Evolutionary conservation across 2,329 filamentous ascomycete genomes (phyloP).

Genomic region (Arachnopeziza araneosa): DNA sequence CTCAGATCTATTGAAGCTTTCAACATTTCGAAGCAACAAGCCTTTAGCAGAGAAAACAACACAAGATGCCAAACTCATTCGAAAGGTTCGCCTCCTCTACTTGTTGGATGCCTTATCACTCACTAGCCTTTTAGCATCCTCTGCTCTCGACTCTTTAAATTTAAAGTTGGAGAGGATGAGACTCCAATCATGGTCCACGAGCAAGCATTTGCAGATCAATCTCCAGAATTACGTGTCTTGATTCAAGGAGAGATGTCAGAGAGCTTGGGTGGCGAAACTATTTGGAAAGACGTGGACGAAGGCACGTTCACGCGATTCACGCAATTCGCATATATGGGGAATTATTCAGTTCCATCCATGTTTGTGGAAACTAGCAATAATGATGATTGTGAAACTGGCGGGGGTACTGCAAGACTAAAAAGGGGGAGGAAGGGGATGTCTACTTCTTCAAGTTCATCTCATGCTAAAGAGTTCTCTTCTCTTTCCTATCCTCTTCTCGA

Average conservation of each 20-base stretch:
- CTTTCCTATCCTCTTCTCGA: constrained; percentile 6
- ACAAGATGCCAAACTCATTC: background rate
- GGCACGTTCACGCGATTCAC: constrained; percentile 18
- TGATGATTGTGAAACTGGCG: background rate
- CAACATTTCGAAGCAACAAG: too few species aligned
- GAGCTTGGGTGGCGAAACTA: constrained; percentile 2
- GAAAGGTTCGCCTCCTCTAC: background rate
- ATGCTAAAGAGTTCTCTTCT: constrained; percentile 4
- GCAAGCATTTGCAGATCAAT: constrained; percentile 20
- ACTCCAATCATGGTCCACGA: constrained; percentile 15
- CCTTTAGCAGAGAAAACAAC: background rate
- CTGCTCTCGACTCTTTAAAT: constrained; percentile 17
- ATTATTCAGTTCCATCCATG: constrained; percentile 16
- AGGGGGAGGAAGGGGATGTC: constrained; percentile 5
- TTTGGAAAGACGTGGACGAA: constrained; percentile 15
- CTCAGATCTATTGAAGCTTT: too few species aligned
- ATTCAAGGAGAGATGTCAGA: constrained; percentile 11
- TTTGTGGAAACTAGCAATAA: background rate
- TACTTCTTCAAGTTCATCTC: constrained; percentile 10
- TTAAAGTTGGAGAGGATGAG: constrained; percentile 15
- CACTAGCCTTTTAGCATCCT: constrained; percentile 11
- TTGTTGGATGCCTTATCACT: background rate
- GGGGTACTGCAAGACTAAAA: background rate
- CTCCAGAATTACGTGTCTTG: constrained; percentile 8
- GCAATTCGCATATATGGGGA: constrained; percentile 22